Conservation (phyloP, 176 grass and related monocot species). For the Metroxylon sagu region DNA sequence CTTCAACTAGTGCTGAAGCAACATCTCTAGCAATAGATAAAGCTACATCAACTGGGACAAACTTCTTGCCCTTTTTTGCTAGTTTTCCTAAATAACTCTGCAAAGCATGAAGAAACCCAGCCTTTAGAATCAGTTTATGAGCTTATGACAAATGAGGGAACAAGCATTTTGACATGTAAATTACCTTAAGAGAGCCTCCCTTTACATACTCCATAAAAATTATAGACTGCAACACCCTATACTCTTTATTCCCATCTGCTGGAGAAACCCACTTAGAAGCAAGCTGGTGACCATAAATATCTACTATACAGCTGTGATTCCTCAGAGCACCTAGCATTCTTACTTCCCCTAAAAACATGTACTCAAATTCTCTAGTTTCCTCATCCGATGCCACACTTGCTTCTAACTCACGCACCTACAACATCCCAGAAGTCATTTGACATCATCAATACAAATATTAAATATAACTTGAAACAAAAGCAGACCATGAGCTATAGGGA, state of each 20-base stretch:
- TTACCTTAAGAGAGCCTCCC: constrained; percentile 87
- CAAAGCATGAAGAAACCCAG: constrained; percentile 2
- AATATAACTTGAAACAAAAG: no score
- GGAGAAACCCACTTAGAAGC: constrained; percentile 77
- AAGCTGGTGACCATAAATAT: constrained; percentile 92
- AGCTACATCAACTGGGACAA: constrained; percentile 51
- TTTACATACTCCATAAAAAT: constrained; percentile 92
- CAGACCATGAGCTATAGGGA: no score
- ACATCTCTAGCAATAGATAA: constrained; percentile 75
- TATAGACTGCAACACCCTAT: constrained; percentile 76
- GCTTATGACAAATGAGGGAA: no score
- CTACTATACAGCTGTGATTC: constrained; percentile 75
- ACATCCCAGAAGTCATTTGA: constrained; percentile 1
- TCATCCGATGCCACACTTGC: constrained; percentile 38
- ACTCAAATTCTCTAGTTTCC: constrained; percentile 66
- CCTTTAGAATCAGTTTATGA: no score
- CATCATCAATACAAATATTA: no score
- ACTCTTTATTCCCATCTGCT: constrained; percentile 52
- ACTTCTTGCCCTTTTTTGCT: constrained; percentile 62
- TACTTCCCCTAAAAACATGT: constrained; percentile 79
- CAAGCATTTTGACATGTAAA: constrained; percentile 5
- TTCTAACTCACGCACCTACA: constrained; percentile 61
- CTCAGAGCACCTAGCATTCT: constrained; percentile 81
- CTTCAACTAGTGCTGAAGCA: constrained; percentile 55
- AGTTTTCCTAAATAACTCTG: constrained; percentile 74